phyloP scores from a whole-genome alignment of 1,284 basidiomycete species.

The Cutaneotrichosporon cyanovorans region DNA sequence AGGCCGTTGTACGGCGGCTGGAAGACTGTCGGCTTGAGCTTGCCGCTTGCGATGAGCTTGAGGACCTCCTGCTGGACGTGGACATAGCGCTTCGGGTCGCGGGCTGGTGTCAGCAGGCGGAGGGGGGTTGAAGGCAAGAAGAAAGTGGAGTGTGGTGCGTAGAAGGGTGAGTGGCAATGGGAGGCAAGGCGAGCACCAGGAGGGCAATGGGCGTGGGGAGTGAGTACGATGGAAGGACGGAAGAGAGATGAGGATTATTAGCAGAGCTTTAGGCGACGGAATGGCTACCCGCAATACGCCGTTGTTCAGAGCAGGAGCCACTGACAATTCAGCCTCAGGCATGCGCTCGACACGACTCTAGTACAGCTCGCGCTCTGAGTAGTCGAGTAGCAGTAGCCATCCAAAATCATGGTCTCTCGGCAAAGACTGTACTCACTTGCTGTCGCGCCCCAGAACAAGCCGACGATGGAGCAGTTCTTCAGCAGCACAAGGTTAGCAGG shows the following conservation, averaged over 20 bases:
- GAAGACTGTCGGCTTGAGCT: constrained; percentile 66
- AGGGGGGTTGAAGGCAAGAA: not conserved
- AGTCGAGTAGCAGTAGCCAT: no score
- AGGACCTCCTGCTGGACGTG: constrained; percentile 70
- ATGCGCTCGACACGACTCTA: no score
- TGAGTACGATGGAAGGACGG: no score
- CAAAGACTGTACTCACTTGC: constrained; percentile 24
- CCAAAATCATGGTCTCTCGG: no score
- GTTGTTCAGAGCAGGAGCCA: no score
- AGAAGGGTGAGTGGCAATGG: constrained; percentile 45
- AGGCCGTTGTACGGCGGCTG: constrained; percentile 66
- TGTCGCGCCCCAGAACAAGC: constrained; percentile 81
- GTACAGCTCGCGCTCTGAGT: no score
- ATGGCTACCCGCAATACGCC: no score
- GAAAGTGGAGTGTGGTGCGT: not conserved
- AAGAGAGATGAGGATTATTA: no score
- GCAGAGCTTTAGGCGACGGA: no score
- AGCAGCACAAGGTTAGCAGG: constrained; percentile 80
- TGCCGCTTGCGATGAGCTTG: constrained; percentile 60
- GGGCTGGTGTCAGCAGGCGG: constrained; percentile 28
- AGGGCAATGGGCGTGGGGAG: no score
- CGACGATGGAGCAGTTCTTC: constrained; percentile 75
- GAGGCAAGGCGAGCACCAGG: no score
- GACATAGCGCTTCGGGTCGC: constrained; percentile 60
- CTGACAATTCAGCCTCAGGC: no score